phyloP scores from a whole-genome alignment of 208 protist genomes.

The Borovskyia barvae region DNA sequence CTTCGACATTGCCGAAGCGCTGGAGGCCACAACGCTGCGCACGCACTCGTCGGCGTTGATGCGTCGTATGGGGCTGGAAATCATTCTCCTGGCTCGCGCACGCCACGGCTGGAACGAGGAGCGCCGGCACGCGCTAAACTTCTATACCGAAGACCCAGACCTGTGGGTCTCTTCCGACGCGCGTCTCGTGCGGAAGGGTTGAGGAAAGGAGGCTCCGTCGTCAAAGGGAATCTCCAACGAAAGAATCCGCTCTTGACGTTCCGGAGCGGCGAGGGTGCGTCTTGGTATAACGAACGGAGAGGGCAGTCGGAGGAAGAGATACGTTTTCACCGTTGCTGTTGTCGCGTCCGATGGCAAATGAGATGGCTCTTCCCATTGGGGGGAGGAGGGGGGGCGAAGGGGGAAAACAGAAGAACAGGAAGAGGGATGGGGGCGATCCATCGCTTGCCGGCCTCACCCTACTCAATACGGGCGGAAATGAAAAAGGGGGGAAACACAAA shows the following conservation, averaged over 20 bases:
- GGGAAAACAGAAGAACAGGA: no score
- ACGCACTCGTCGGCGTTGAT: conserved; percentile 2
- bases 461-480: background rate
- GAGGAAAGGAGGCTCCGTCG: background rate
- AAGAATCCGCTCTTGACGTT: no score
- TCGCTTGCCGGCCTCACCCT: no score
- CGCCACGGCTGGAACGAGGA: conserved; percentile 11
- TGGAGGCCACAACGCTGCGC: conserved; percentile 11
- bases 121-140: background rate
- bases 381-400: no score
- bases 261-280: no score
- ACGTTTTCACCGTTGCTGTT: no score
- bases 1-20: background rate
- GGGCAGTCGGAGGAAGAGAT: no score
- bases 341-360: no score
- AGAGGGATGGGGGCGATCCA: no score
- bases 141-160: conserved; percentile 14
- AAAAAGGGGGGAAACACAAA: background rate
- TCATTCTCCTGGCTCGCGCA: background rate
- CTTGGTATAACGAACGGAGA: no score
- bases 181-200: background rate
- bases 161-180: conserved; percentile 26
- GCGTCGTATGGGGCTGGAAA: conserved; percentile 21
- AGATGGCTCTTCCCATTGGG: no score
- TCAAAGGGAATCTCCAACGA: no score